Percentiles rank a stretch among this genome's conserved stretches.
Conservation (phyloP, 2,329 filamentous ascomycete genomes). For the Akanthomyces lecanii region DNA sequence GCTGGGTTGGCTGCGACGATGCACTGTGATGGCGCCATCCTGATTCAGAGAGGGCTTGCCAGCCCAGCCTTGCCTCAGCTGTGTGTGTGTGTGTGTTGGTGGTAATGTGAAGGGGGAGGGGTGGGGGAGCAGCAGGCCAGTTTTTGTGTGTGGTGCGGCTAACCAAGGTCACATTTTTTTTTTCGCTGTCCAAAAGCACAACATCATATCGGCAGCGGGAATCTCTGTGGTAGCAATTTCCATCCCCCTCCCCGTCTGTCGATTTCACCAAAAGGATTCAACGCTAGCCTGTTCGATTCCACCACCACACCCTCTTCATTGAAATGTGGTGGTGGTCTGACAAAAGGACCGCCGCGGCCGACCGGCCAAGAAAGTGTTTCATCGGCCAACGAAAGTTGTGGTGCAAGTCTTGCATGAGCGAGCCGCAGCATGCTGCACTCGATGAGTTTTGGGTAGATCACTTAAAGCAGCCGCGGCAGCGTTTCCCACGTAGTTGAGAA, state of each 20-base stretch:
- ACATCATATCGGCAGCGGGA: conserved; percentile 3
- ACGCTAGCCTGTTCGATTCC: neutral
- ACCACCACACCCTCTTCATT: too few relatives aligned
- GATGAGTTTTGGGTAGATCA: too few relatives aligned
- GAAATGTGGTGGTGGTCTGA: too few relatives aligned
- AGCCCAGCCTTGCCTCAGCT: conserved; percentile 10
- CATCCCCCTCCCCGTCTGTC: neutral
- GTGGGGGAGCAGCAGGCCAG: neutral
- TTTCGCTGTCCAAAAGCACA: neutral
- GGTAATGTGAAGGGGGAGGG: neutral
- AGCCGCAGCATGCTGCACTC: too few relatives aligned
- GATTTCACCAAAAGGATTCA: neutral
- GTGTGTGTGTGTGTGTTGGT: neutral
- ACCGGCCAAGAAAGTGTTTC: too few relatives aligned
- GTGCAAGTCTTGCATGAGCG: too few relatives aligned
- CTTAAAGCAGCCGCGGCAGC: too few relatives aligned
- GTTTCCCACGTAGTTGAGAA: neutral
- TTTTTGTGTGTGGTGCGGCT: neutral
- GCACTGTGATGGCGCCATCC: conserved; percentile 2
- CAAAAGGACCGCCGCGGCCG: too few relatives aligned
- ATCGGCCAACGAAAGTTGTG: too few relatives aligned
- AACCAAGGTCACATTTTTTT: neutral
- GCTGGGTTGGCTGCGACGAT: neutral
- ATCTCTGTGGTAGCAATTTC: neutral
- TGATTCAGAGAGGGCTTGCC: neutral